Evolutionary conservation across 2,329 filamentous ascomycete species (phyloP).

Genomic region (Fusarium torulosum): DNA sequence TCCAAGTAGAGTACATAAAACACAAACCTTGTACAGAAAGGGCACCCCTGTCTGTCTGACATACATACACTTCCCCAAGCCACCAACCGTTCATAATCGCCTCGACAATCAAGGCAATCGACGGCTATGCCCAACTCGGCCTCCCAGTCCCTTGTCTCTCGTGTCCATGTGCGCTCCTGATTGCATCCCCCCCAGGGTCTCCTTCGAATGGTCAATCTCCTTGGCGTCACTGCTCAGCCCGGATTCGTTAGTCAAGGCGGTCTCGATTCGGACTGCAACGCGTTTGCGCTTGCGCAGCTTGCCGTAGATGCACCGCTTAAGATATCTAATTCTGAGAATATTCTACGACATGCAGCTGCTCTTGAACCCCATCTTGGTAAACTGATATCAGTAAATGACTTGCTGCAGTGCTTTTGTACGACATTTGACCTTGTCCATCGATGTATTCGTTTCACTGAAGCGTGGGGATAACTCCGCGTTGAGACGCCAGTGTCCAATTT

Average conservation of each 20-base stretch:
- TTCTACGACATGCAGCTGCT: conserved; percentile 20
- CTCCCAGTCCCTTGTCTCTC: conserved; percentile 33
- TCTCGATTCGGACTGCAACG: conserved; percentile 35
- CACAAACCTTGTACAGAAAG: background rate
- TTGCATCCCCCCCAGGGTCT: conserved; percentile 30
- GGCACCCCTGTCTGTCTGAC: conserved; percentile 38
- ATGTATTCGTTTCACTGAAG: conserved; percentile 24
- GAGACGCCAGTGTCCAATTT: conserved; percentile 20
- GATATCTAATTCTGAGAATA: background rate
- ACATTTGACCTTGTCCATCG: conserved; percentile 27
- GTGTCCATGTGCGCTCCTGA: conserved; percentile 39
- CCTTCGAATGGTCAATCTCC: conserved; percentile 14
- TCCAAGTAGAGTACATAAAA: background rate
- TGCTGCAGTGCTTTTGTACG: conserved; percentile 24
- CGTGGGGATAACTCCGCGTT: conserved; percentile 37
- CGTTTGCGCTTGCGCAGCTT: conserved; percentile 45
- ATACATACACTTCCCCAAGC: conserved; percentile 29
- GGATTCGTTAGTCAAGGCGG: conserved; percentile 19
- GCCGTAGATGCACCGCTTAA: conserved; percentile 11
- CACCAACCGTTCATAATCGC: conserved; percentile 43
- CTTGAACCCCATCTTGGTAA: conserved; percentile 30
- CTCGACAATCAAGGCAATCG: conserved; percentile 45
- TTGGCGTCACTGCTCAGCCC: conserved; percentile 37
- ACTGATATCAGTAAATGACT: conserved; percentile 14
- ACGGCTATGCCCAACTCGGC: conserved; percentile 43